Evolutionary conservation across 805 yeast species (phyloP), one percentile per base, ranked within the genome.

Genomic region (Candida parachauliodes): DNA sequence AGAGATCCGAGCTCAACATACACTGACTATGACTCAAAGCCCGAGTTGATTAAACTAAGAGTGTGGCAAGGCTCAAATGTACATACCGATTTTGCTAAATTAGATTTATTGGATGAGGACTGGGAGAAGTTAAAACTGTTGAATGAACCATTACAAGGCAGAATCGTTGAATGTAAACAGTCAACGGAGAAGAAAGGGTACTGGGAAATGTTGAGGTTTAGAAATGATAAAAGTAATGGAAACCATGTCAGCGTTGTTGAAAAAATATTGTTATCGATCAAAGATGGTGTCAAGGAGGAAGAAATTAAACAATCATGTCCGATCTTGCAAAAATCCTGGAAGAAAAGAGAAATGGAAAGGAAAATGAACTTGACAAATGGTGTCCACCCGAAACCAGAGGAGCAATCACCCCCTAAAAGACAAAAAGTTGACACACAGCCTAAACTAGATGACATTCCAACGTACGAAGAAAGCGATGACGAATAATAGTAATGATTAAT

Each of bases 221-320:
- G 99, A 55, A 96, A 93, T 62, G 99, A 93, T 60, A 93, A 93
- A 55, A 60, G 75, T 12, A 82, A 85, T 53, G 98, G 95, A 7
- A 93, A 93, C 58, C 95, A 88, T 58, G 60, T 79, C 11, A 68
- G 79, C 9, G 88, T 86, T 17, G 96, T 89, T 5, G 79, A 79
- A 43, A 91, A 84, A 54, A 88, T 93, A 23, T 62, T 91, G 31
- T 78, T 80, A 45, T 83, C 94, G 54, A 93, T 93, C 28, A 77
- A 79, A 44, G 98, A 91, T 58, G 82, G 91, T 1, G 96, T 93
- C 2, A 71, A 79, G 12, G 79, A 83, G 46, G 84, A 87, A 40
- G 96, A 91, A 45, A 64, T 94, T 29, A 63, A 76, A 3, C 76
- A 63, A 11, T 65, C 79, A 1, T 77, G 82, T 33, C 70, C 72